Percentiles rank a stretch among this genome's conserved stretches.
phyloP scores from a whole-genome alignment of 139 green algal genomes.

The Zygnema cylindricum region DNA sequence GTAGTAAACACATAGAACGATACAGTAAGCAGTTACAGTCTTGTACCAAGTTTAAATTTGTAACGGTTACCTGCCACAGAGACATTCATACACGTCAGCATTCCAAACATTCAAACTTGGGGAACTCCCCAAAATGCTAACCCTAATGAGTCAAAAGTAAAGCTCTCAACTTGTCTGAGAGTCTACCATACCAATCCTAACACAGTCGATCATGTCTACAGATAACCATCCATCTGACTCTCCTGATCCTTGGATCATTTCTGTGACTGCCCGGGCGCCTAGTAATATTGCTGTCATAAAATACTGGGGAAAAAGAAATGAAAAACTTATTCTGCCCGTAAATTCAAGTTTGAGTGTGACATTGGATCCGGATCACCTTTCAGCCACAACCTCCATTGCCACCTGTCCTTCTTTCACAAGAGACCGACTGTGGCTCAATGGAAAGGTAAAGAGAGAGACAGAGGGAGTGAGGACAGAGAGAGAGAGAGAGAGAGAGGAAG shows the following conservation, averaged over 20 bases:
- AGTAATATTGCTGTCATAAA: constrained; percentile 64
- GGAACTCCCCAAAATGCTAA: neutral
- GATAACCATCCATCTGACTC: no score
- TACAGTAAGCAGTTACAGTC: no score
- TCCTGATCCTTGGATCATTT: constrained; percentile 35
- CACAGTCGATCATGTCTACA: no score
- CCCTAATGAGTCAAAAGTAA: neutral
- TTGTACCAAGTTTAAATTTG: no score
- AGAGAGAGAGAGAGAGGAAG: no score
- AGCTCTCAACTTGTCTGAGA: no score
- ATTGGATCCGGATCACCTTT: constrained; percentile 35
- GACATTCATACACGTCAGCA: no score
- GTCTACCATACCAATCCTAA: no score
- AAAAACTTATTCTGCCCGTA: constrained; percentile 53
- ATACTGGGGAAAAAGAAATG: constrained; percentile 62
- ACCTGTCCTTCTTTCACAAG: constrained; percentile 31
- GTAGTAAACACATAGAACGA: no score
- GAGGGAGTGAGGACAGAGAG: neutral
- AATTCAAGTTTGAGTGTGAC: constrained; percentile 57
- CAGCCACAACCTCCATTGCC: constrained; percentile 58
- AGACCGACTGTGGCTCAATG: constrained; percentile 62
- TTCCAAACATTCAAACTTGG: no score
- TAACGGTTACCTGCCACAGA: no score
- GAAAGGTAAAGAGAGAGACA: constrained; percentile 37
- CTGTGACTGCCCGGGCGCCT: constrained; percentile 48